Percentiles rank a stretch among this genome's conserved stretches.
Evolutionary conservation across 805 yeast genomes (phyloP).

Genomic region (Pichia exigua): DNA sequence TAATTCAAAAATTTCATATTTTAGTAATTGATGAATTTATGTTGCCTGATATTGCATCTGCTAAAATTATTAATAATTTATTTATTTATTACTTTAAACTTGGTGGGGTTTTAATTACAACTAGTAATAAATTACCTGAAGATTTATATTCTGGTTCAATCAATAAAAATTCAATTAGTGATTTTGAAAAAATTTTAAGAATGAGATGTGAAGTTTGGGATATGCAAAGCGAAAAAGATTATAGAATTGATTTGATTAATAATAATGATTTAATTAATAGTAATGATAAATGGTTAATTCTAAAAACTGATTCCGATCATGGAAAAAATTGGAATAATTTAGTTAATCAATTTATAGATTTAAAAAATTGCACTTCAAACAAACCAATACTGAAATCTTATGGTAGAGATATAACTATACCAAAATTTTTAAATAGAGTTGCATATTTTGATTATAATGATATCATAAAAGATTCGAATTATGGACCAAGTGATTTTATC

Average conservation of each 20-base stretch:
- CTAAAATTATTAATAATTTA: constrained; percentile 55
- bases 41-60: constrained; percentile 70
- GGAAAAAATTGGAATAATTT: constrained; percentile 33
- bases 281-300: constrained; percentile 27
- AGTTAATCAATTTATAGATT: constrained; percentile 17
- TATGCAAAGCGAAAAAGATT: constrained; percentile 53
- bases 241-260: constrained; percentile 34
- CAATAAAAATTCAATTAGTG: constrained; percentile 47
- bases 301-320: constrained; percentile 20
- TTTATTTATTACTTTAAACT: constrained; percentile 63
- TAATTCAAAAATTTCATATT: constrained; percentile 51
- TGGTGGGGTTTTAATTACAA: constrained; percentile 71
- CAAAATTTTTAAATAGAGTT: constrained; percentile 33
- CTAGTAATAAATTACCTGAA: constrained; percentile 66
- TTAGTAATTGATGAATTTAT: constrained; percentile 66
- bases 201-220: constrained; percentile 54
- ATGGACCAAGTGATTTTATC: constrained; percentile 63
- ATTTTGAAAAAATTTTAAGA: constrained; percentile 49
- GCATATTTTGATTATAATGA: constrained; percentile 40
- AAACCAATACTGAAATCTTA: constrained; percentile 39
- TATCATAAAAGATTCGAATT: constrained; percentile 44
- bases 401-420: constrained; percentile 44
- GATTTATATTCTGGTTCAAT: constrained; percentile 62
- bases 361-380: constrained; percentile 2
- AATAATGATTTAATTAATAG: constrained; percentile 15